phyloP scores from a whole-genome alignment of 2,329 filamentous ascomycete species.

The Fusarium sp. region DNA sequence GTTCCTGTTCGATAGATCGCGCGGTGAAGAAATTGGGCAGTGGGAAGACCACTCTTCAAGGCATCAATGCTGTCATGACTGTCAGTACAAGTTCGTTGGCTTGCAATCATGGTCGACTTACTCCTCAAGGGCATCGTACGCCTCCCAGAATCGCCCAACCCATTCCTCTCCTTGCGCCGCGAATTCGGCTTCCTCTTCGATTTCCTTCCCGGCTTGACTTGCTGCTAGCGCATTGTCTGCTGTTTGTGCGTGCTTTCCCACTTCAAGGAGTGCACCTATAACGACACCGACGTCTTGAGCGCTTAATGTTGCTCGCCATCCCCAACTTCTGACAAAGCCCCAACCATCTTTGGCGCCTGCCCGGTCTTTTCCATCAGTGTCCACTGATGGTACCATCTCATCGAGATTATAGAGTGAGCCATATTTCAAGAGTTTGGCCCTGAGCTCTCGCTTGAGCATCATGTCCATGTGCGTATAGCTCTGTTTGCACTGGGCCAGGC shows the following conservation, averaged over 20 bases:
- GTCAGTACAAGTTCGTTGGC: slow-evolving; percentile 1
- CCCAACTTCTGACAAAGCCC: slow-evolving; percentile 98
- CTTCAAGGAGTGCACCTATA: slow-evolving; percentile 90
- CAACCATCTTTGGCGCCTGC: slow-evolving; percentile 87
- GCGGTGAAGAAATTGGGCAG: slow-evolving; percentile 88
- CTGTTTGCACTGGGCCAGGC: slow-evolving; percentile 91
- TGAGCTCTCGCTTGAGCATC: slow-evolving; percentile 88
- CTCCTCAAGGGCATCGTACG: slow-evolving; percentile 78
- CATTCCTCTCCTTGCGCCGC: slow-evolving; percentile 70
- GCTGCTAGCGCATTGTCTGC: slow-evolving; percentile 45
- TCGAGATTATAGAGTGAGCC: slow-evolving; percentile 94
- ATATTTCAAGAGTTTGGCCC: slow-evolving; percentile 89
- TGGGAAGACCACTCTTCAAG: slow-evolving; percentile 80
- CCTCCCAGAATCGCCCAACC: slow-evolving; percentile 76
- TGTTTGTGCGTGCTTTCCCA: slow-evolving; percentile 71
- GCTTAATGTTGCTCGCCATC: slow-evolving; percentile 93
- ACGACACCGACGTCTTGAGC: slow-evolving; percentile 96
- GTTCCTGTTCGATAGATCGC: slow-evolving; percentile 95
- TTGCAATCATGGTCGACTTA: slow-evolving; percentile 53
- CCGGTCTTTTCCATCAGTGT: slow-evolving; percentile 76
- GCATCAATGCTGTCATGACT: slow-evolving; percentile 71
- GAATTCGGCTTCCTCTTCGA: slow-evolving; percentile 62
- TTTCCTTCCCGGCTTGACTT: slow-evolving; percentile 53
- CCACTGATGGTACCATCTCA: slow-evolving; percentile 85
- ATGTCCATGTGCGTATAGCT: slow-evolving; percentile 99